These are phyloP conservation scores for Chrysoporthe cubensis DNA, from an alignment of 2,329 filamentous ascomycete genomes.

Conservation along the genomic window DNA sequence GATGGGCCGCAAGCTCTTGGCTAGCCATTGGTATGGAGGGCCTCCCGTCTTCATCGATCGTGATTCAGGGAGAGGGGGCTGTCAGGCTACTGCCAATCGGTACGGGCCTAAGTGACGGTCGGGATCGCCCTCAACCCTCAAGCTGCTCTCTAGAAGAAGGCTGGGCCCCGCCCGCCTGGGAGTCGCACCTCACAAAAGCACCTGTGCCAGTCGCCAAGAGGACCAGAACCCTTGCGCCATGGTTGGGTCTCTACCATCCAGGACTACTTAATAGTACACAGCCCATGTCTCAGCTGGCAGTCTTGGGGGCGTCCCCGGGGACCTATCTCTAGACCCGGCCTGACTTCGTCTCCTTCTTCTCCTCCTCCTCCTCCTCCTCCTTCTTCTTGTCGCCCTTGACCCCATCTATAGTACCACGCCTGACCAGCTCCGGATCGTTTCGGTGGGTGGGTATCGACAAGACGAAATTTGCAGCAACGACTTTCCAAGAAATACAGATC, in stretches of 20 bases:
- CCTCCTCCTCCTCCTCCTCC: not conserved
- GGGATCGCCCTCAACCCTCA: no score
- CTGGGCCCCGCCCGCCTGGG: no score
- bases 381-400: not conserved
- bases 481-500: constrained; percentile 1
- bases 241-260: not conserved
- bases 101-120: no score
- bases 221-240: not conserved
- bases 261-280: constrained; percentile 6
- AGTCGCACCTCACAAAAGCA: no score
- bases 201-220: not conserved
- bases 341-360: not conserved
- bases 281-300: not conserved
- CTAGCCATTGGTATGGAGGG: no score
- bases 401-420: not conserved
- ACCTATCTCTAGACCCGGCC: not conserved
- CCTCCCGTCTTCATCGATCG: no score
- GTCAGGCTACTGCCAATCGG: no score
- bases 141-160: no score
- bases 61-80: no score
- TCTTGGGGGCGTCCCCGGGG: not conserved
- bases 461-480: not conserved
- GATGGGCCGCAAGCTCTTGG: no score
- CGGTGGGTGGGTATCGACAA: constrained; percentile 4
- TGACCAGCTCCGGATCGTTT: not conserved